Evolutionary conservation across 176 grass and related monocot species (phyloP), one percentile per base, ranked within the genome.

Genomic region (Metroxylon sagu): DNA sequence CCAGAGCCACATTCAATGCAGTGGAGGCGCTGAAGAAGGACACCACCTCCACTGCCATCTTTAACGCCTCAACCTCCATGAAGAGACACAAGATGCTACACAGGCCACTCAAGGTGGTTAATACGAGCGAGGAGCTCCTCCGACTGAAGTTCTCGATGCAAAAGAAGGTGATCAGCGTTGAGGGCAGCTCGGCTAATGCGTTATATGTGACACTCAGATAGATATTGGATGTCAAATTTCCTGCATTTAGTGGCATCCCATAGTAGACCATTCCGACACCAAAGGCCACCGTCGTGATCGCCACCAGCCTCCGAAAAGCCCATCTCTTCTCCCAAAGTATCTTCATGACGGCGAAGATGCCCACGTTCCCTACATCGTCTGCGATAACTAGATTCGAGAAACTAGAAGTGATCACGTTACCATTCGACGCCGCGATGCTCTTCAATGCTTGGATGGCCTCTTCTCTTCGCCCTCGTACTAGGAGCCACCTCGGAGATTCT

Each of bases 1-100:
- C 85, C 16, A 91, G 23, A 5, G 69, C 53, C 51, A 91, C 60
- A 35, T 78, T 87, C 58, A 91, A 85, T 62, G 83, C 81, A 19
- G 87, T 91, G 78, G 79, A 85, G n/a, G 87, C 59, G 59, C 78
- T 60, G 59, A 82, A 97, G 80, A 97, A 97, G 19, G 87, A 91
- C 8, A 66, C 4, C 52, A 85, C 18, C 69, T 91, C 83, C 18
- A 79, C 49, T 0, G 71, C 81, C 92, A 91, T 88, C 26, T 82
- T 65, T 43, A 29, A 64, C 52, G 48, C 52, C 53, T 63, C 14
- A 5, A 78, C 62, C 54, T 55, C 48, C 15, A 77, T 12, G 71
- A 84, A 56, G 3, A 85, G 72, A 18, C 92, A 97, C 50, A 61
- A 53, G 17, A 91, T 50, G 67, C 87, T 97, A 62, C 65, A 63